Evolutionary conservation across 2,329 filamentous ascomycete genomes (phyloP), one percentile per base, ranked within the genome.

Genomic region (Tolypocladium capitatum): DNA sequence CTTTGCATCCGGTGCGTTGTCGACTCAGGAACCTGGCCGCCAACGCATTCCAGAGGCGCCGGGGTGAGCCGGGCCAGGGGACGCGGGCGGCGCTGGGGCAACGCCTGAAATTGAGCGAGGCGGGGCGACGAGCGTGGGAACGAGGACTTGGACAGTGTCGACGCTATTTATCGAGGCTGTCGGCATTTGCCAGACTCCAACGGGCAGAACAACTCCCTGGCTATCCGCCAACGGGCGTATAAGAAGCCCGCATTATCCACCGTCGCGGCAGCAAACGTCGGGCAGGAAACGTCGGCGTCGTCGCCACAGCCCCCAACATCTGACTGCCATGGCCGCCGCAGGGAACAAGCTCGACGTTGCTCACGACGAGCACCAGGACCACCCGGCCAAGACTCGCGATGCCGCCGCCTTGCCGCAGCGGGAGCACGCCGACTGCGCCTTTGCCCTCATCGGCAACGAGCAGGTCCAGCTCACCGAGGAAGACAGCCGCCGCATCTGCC

Each of bases 401-500:
- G 24, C 9, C 24, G 16, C 38, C 2, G 27, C 24, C 24, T 10
- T 42, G 31, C 20, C 24, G 8, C 46, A 46, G 13, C 8, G 20
- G 28, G 40, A 24, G 2, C 48, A 46, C 7, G 43, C 33, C 1
- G 50, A 51, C 36, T 43, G 46, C n/a, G 44, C 46, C 18, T 28
- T 48, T 18, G 34, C 43, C 27, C 32, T 46, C 50, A 34, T 48
- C 24, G 46, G 43, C 21, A 14, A 41, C 16, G 44, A 30, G 5
- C 45, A 47, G 27, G 47, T 53, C 24, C 32, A 45, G 21, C 48
- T 58, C 18, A 51, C 52, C 10, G 55, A 56, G 16, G 51, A 54
- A 13, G 55, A 58, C 40, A 56, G 50, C 24, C 49, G 51, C 4
- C 71, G 73, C 10, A 81, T 83, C 51, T 69, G 74, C 27, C 70